A percentile compares a stretch with the other conserved stretches of the same genome.
phyloP scores from a whole-genome alignment of 257 asterid genomes.

The Jacaranda mimosifolia region DNA sequence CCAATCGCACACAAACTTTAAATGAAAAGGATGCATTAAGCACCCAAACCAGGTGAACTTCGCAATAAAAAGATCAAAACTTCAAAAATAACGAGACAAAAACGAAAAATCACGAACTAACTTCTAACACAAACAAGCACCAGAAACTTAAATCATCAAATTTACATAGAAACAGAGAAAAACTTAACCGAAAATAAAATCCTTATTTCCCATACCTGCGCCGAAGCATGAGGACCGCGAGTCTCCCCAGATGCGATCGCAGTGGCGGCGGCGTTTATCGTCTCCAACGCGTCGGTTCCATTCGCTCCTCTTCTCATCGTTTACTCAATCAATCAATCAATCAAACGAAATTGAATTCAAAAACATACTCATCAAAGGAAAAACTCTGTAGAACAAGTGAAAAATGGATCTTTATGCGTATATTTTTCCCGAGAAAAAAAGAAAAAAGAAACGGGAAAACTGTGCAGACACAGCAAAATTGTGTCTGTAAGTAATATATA shows the following conservation, averaged over 20 bases:
- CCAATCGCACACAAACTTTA: conserved; percentile 24
- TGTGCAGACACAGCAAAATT: conserved; percentile 17
- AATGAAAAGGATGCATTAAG: neutral
- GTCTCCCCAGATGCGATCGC: conserved; percentile 80
- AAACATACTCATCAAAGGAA: conserved; percentile 32
- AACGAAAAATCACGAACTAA: conserved; percentile 14
- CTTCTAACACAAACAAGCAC: conserved; percentile 14
- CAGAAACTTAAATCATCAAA: conserved; percentile 31
- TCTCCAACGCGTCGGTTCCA: conserved; percentile 64
- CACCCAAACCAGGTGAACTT: conserved; percentile 4
- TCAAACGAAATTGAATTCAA: conserved; percentile 35
- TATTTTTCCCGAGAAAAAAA: conserved; percentile 5
- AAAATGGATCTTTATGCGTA: conserved; percentile 12
- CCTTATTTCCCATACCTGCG: conserved; percentile 54
- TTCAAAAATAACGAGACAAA: conserved; percentile 1
- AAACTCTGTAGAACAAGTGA: conserved; percentile 9
- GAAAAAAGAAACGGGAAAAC: conserved; percentile 27
- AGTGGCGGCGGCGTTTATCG: conserved; percentile 93
- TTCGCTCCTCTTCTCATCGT: conserved; percentile 63
- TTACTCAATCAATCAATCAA: conserved; percentile 25
- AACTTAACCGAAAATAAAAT: neutral
- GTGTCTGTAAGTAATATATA: conserved; percentile 24
- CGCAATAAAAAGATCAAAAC: conserved; percentile 9
- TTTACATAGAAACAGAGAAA: conserved; percentile 11
- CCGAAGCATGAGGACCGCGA: conserved; percentile 63